A percentile compares a stretch with the other conserved stretches of the same genome.
These are phyloP conservation scores for Cutaneotrichosporon mucoides DNA, from an alignment of 1,284 basidiomycete species.

Conservation along the genomic window DNA sequence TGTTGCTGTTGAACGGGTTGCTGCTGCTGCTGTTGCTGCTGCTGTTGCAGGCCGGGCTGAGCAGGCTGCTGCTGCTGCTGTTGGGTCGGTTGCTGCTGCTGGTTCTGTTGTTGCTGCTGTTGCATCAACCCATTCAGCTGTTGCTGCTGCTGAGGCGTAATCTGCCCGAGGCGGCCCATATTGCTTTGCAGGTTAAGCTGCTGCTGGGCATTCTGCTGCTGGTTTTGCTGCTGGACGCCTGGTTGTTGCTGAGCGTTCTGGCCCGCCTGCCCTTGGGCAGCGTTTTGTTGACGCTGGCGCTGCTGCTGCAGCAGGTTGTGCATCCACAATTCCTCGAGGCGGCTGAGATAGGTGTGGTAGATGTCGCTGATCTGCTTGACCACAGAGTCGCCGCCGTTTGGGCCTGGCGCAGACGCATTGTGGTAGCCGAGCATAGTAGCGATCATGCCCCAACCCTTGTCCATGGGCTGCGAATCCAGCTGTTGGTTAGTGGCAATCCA, in stretches of 20 bases:
- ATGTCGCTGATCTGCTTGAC: slow-evolving; percentile 15
- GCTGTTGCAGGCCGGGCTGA: slow-evolving; percentile 1
- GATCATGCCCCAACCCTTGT: slow-evolving; percentile 17
- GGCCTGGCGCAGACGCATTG: slow-evolving; percentile 3
- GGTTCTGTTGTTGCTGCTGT: slow-evolving; percentile 13
- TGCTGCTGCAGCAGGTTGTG: slow-evolving; percentile 12
- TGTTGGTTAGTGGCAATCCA: background rate
- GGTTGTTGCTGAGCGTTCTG: slow-evolving; percentile 7
- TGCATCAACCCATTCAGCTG: slow-evolving; percentile 6
- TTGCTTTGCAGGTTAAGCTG: slow-evolving; percentile 1
- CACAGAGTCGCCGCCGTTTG: slow-evolving; percentile 5
- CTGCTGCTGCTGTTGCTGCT: background rate
- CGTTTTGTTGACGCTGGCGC: slow-evolving; percentile 3
- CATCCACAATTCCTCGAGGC: slow-evolving; percentile 16
- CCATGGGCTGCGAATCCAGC: slow-evolving; percentile 12
- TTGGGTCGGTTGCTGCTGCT: slow-evolving; percentile 5
- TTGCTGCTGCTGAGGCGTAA: slow-evolving; percentile 9
- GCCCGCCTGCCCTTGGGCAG: background rate
- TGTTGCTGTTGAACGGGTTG: slow-evolving; percentile 2
- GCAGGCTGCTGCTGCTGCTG: background rate
- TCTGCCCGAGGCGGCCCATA: background rate
- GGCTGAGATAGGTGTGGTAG: slow-evolving; percentile 12
- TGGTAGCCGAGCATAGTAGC: slow-evolving; percentile 11
- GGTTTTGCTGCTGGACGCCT: slow-evolving; percentile 3
- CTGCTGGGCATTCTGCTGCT: slow-evolving; percentile 8